Evolutionary conservation across 1,284 basidiomycete species (phyloP), one percentile per base, ranked within the genome.

Genomic region (Sporisorium sorghi): DNA sequence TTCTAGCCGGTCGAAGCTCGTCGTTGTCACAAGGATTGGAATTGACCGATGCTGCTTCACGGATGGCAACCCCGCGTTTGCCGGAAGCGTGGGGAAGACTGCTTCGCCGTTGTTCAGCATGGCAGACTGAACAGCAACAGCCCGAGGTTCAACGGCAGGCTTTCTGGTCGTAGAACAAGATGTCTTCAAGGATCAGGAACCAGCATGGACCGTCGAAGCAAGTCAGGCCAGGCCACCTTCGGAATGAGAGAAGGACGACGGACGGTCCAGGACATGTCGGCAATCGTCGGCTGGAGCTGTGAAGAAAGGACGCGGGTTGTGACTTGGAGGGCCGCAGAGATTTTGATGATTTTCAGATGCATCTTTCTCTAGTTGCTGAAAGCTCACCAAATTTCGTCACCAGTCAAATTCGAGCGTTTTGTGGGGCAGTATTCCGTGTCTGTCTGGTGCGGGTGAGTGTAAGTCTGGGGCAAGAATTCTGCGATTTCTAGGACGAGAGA

Each of bases 211-310:
- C n/a, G n/a, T n/a, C n/a, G n/a, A n/a, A 17, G 26, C 46, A 28
- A n/a, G n/a, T 3, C 7, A 9, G 28, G 9, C 9, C 28, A 30
- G 28, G 28, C 28, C 28, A 30, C 53, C 58, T 44, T 9, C 32
- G 28, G 40, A 40, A 35, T 28, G 12, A 12, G 32, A 40, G 39
- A 28, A 42, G 43, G n/a, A 23, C 11, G 15, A 21, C 19, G 35
- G 32, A 26, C 26, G n/a, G 39, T 57, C 32, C 66, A 51, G 56
- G 66, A 62, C 56, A 54, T 59, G 66, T 62, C 66, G 59, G 66
- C 43, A 62, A 56, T 47, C 46, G 23, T 68, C 59, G 65, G 59
- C 50, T 51, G 21, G 39, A 19, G 48, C n/a, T 40, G 17, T 40
- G n/a, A n/a, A n/a, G n/a, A n/a, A n/a, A n/a, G n/a, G n/a, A n/a